These are phyloP conservation scores for Brasilioporus rufonigricans DNA, from an alignment of 768 basidiomycete species.

Conservation along the genomic window DNA sequence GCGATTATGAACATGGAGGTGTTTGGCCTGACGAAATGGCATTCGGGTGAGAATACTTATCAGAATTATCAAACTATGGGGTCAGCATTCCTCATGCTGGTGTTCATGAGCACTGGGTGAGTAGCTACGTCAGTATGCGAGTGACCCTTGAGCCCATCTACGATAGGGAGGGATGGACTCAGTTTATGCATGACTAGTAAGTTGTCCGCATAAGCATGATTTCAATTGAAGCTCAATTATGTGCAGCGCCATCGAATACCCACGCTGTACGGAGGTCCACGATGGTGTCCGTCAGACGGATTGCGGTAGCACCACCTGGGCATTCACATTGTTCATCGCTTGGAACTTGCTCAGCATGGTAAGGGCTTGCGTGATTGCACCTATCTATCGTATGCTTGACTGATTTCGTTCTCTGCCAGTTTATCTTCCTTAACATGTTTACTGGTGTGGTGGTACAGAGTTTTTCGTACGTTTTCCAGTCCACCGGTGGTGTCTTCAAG, in stretches of 20 bases:
- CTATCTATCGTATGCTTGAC: not conserved
- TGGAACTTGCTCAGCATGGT: conserved; percentile 98
- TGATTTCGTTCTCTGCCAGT: conserved; percentile 60
- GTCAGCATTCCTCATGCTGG: conserved; percentile 81
- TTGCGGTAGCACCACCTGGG: conserved; percentile 84
- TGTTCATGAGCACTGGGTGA: conserved; percentile 92
- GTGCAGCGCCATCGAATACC: conserved; percentile 68
- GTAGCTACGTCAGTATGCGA: conserved; percentile 7
- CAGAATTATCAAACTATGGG: conserved; percentile 81
- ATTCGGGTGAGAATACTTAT: conserved; percentile 48
- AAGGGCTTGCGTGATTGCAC: conserved; percentile 14
- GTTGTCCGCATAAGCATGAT: not conserved
- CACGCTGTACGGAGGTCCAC: conserved; percentile 68
- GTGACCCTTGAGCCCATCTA: conserved; percentile 5
- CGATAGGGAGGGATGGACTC: conserved; percentile 88
- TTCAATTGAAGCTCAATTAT: not conserved
- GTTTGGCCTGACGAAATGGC: conserved; percentile 89
- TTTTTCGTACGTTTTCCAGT: conserved; percentile 96
- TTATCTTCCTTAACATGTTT: conserved; percentile 95
- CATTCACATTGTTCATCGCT: conserved; percentile 83
- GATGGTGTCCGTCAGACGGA: conserved; percentile 60
- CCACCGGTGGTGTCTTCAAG: conserved; percentile 68
- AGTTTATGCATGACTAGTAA: conserved; percentile 96
- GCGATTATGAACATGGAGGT: conserved; percentile 86
- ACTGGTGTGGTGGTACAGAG: conserved; percentile 96